Base-by-base conservation (phyloP, 2,329 filamentous ascomycete species). In the Diaporthe australafricana region DNA sequence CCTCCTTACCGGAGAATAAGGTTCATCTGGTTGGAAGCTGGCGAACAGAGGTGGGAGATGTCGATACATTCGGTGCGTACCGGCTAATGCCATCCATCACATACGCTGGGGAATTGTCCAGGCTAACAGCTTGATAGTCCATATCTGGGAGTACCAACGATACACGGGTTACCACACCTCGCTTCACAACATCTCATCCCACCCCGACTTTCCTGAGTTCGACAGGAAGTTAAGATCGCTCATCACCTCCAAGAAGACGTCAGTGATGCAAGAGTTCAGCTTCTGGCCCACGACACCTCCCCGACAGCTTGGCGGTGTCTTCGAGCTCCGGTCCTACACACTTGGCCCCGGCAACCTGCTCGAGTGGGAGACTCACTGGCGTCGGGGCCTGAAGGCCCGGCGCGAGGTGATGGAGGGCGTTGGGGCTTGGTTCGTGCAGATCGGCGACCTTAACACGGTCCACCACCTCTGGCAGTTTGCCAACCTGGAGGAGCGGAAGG, bases 401-500 rank as follows among this genome's bases (percentile, higher is more conserved):
- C 90, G 95, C 63, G 95, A 98, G 83, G 96, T 98, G 70, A 99
- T 99, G 96, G 96, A 99, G 83, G 96, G 96, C 17, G 95, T 98
- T 0, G 95, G 96, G 40, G 96, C 96, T 8, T 99, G 96, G 96
- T 99, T 99, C 79, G 96, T 98, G 50, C 96, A 99, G 85, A 96
- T 99, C 78, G 96, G 96, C 73, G 96, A 98, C 68, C 87, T 99
- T 75, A 99, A 99, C 85, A 98, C 95, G 0, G 96, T 99, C 42
- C 95, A 99, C 82, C 96, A 98, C 81, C 88, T 99, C 27, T 99
- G 96, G 96, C 96, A 99, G 81, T 99, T 98, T 86, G 95, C 96
- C 77, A 94, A 99, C 82, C 84, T 99, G 73, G 95, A 98, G 83
- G 96, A 98, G 85, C 91, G 96, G 75, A 96, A 97, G 82, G 85